phyloP scores from a whole-genome alignment of 306 rosid genomes.

The Glycine latifolia region DNA sequence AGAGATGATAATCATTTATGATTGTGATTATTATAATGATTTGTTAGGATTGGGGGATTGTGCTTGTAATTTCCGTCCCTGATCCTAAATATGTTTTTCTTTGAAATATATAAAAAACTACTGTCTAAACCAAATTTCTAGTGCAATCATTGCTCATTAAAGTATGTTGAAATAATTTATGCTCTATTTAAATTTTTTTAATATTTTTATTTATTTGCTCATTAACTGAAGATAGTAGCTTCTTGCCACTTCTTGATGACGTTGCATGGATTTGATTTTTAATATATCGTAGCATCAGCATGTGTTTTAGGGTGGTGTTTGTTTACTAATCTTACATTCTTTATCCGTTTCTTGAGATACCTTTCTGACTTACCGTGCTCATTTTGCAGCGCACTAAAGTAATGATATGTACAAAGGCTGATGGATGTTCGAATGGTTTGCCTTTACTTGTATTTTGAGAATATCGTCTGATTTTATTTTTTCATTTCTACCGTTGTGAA shows the following conservation, averaged over 20 bases:
- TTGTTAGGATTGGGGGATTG: background rate
- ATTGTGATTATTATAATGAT: constrained; percentile 3
- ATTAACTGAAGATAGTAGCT: background rate
- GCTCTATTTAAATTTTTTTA: background rate
- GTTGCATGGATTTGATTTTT: background rate
- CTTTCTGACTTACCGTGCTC: constrained; percentile 36
- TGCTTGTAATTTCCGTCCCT: background rate
- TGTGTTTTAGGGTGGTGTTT: background rate
- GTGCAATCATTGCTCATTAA: background rate
- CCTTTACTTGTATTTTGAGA: constrained; percentile 41
- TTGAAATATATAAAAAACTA: too few relatives aligned
- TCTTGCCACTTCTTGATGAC: background rate
- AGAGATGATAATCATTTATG: too few relatives aligned
- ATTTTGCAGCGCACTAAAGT: constrained; percentile 85
- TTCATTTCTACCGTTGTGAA: constrained; percentile 38
- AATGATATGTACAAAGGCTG: constrained; percentile 55
- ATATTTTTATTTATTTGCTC: background rate
- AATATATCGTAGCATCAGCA: constrained; percentile 5
- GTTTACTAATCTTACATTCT: background rate
- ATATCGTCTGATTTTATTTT: constrained; percentile 37
- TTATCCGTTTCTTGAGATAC: constrained; percentile 26
- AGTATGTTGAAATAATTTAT: background rate
- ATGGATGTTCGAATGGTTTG: constrained; percentile 42
- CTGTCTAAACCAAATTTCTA: too few relatives aligned
- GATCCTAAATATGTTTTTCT: background rate